Percentiles rank a stretch among this genome's conserved stretches.
phyloP scores from a whole-genome alignment of 257 asterid species.

The Primulina eburnea region DNA sequence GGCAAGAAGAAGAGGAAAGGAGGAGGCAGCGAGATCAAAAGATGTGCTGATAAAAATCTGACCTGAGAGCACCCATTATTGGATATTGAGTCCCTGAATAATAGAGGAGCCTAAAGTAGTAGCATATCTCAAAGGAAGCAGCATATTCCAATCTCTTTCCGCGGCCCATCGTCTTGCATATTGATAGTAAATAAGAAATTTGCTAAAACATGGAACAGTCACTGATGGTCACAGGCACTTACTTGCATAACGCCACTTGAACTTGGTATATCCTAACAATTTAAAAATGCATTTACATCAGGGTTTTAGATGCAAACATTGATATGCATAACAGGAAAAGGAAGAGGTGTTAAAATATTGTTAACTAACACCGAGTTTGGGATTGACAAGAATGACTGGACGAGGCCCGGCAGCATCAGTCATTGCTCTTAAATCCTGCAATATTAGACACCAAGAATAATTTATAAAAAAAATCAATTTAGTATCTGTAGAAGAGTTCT shows the following conservation, averaged over 20 bases:
- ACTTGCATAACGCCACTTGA: conserved; percentile 98
- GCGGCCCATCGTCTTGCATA: conserved; percentile 91
- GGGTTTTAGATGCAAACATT: conserved; percentile 12
- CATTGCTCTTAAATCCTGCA: conserved; percentile 90
- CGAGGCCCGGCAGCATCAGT: conserved; percentile 90
- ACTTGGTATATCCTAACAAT: conserved; percentile 75
- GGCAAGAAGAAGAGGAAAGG: background rate
- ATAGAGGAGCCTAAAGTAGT: conserved; percentile 80
- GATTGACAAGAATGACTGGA: conserved; percentile 82
- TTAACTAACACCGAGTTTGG: conserved; percentile 64
- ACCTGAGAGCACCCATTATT: conserved; percentile 98
- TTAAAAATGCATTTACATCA: conserved; percentile 33
- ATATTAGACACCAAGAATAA: conserved; percentile 21
- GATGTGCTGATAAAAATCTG: conserved; percentile 22
- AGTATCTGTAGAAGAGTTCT: conserved; percentile 14
- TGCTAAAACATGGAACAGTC: conserved; percentile 9
- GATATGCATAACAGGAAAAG: conserved; percentile 5
- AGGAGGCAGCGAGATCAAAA: background rate
- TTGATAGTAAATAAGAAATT: conserved; percentile 20
- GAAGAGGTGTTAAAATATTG: conserved; percentile 7
- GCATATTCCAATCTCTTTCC: conserved; percentile 85
- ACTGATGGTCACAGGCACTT: conserved; percentile 35
- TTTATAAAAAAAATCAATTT: conserved; percentile 14
- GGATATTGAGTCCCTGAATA: conserved; percentile 94
- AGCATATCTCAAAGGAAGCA: conserved; percentile 85